Evolutionary conservation across 257 asterid genomes (phyloP).

Genomic region (Przewalskia tangutica): DNA sequence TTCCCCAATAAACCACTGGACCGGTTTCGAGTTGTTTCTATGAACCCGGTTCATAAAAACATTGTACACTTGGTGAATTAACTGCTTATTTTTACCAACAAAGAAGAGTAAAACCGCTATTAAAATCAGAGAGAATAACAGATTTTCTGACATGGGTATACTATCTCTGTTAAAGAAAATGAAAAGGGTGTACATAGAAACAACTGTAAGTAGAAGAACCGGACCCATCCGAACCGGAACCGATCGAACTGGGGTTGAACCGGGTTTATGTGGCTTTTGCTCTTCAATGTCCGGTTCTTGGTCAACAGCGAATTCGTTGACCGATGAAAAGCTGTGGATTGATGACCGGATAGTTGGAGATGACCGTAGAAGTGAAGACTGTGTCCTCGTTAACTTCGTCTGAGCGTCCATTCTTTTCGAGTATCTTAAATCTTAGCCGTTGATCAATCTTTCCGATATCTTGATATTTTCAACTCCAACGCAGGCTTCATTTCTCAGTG

Average conservation of each 20-base stretch:
- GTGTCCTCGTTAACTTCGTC: constrained; percentile 71
- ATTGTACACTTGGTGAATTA: constrained; percentile 25
- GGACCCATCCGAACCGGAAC: constrained; percentile 23
- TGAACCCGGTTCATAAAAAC: constrained; percentile 36
- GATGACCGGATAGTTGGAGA: constrained; percentile 80
- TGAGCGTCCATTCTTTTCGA: constrained; percentile 50
- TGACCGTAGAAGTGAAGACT: constrained; percentile 87
- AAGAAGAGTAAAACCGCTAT: constrained; percentile 48
- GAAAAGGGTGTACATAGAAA: constrained; percentile 47
- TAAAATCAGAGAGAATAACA: constrained; percentile 45
- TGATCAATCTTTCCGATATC: constrained; percentile 29
- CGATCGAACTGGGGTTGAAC: neutral
- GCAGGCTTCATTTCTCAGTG: constrained; percentile 59
- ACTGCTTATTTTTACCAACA: constrained; percentile 33
- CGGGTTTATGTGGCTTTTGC: constrained; percentile 76
- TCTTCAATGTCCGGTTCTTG: constrained; percentile 65
- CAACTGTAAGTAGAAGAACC: constrained; percentile 27
- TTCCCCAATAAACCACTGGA: constrained; percentile 79
- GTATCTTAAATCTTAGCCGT: constrained; percentile 14
- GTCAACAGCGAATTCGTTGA: constrained; percentile 40
- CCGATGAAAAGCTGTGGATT: constrained; percentile 66
- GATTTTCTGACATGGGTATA: constrained; percentile 49
- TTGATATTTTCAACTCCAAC: constrained; percentile 32
- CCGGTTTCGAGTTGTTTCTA: constrained; percentile 43
- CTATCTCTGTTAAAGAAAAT: constrained; percentile 37